phyloP scores from a whole-genome alignment of 495 filamentous ascomycete genomes.

The Apodospora peruviana region DNA sequence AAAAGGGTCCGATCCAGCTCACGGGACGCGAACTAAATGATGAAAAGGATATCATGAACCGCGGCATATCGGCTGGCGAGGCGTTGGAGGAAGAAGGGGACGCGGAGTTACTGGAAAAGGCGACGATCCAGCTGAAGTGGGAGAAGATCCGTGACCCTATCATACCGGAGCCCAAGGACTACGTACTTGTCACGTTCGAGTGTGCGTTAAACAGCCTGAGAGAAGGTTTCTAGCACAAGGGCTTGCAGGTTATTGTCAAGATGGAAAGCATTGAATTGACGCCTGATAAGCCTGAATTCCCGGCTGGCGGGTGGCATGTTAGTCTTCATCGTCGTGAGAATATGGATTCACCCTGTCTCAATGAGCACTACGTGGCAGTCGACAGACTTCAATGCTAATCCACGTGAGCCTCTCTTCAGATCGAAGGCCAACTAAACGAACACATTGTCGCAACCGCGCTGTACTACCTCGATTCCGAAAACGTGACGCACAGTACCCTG shows the following conservation, averaged over 20 bases:
- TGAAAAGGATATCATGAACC: neutral
- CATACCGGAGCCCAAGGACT: conserved; percentile 8
- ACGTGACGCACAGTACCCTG: conserved; percentile 49
- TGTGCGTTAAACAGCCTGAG: conserved; percentile 15
- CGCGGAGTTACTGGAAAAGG: neutral
- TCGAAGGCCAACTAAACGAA: conserved; percentile 53
- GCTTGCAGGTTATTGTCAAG: conserved; percentile 61
- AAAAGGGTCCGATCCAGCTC: neutral
- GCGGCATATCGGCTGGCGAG: too few relatives aligned
- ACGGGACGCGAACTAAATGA: neutral
- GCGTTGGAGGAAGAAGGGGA: neutral
- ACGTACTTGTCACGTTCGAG: conserved; percentile 25
- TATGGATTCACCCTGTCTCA: too few relatives aligned
- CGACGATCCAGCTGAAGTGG: conserved; percentile 13
- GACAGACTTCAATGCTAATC: too few relatives aligned
- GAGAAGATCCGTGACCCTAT: conserved; percentile 26
- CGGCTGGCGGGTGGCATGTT: conserved; percentile 32
- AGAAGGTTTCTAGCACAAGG: conserved; percentile 32
- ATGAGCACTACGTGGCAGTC: too few relatives aligned
- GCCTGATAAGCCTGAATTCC: conserved; percentile 46
- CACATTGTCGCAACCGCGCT: conserved; percentile 52
- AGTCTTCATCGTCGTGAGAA: neutral
- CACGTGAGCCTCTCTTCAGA: neutral
- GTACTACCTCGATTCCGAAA: conserved; percentile 56
- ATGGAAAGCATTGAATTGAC: conserved; percentile 57